A percentile compares a stretch with the other conserved stretches of the same genome.
phyloP scores from a whole-genome alignment of 176 grass and related monocot species.

The Oryza officinalis region DNA sequence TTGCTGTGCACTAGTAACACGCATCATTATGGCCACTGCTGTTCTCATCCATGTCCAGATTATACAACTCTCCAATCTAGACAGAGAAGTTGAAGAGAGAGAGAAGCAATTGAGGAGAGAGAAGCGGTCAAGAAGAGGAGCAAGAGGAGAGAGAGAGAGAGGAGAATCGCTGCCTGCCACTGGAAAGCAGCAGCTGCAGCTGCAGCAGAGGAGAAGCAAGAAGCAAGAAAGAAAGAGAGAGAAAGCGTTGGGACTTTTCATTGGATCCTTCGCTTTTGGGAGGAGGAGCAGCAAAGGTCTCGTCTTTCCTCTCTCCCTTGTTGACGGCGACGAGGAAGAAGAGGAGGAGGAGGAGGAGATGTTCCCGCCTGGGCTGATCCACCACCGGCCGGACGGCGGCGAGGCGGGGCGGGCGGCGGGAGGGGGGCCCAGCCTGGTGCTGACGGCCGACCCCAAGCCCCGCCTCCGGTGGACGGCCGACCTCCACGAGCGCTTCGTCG shows the following conservation, averaged over 20 bases:
- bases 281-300: background rate
- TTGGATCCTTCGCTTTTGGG: slow-evolving; percentile 54
- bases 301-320: background rate
- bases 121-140: background rate
- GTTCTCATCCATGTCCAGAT: background rate
- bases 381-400: slow-evolving; percentile 47
- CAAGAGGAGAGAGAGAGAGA: background rate
- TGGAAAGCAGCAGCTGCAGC: slow-evolving; percentile 35
- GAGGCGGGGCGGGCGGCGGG: slow-evolving; percentile 24
- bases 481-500: slow-evolving; percentile 98
- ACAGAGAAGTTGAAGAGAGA: background rate
- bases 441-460: slow-evolving; percentile 93
- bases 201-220: slow-evolving; percentile 42
- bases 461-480: slow-evolving; percentile 91
- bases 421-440: slow-evolving; percentile 72
- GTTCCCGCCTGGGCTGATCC: slow-evolving; percentile 62
- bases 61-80: background rate
- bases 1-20: slow-evolving; percentile 19
- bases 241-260: slow-evolving; percentile 40
- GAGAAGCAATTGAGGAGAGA: background rate
- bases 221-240: slow-evolving; percentile 40
- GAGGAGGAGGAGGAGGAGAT: slow-evolving; percentile 38
- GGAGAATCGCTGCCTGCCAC: slow-evolving; percentile 38
- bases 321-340: background rate
- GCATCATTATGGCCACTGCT: slow-evolving; percentile 1